Evolutionary conservation across 495 filamentous ascomycete species (phyloP), one percentile per base, ranked within the genome.

Genomic region (Tuber magnatum): DNA sequence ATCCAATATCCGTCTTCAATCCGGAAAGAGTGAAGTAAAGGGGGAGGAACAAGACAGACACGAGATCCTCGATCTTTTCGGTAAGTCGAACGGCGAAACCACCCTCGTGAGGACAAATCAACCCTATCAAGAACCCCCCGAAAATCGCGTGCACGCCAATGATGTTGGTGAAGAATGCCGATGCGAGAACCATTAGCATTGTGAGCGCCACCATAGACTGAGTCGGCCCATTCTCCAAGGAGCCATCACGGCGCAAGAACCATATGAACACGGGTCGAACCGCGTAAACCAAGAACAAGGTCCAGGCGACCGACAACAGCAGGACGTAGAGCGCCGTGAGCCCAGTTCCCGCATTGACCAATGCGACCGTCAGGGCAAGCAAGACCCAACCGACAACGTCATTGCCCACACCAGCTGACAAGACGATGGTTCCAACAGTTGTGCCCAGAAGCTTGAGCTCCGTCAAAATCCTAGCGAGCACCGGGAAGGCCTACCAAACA

Each of bases 1-100:
- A 86, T 39, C 94, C 95, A 69, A 99, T 85, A 81, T 99, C 91
- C 9, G 95, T 99, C 81, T 87, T 92, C 44, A 99, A 85, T 0
- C 95, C 95, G 39, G 95, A 97, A 14, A 97, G 87, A 5, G 95
- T 93, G 84, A 98, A 99, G 83, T 99, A 99, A 6, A 99, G 90
- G 0, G 95, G 95, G 20, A 97, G 85, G 77, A 99, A 93, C n/a
- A 99, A 86, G 38, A 93, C 89, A 1, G 90, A 88, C 70, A 99
- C 91, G 12, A 99, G 84, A 85, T 99, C 95, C 82, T 99, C 95
- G 72, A 99, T 89, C 86, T 98, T 99, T 81, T 99, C 95, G 0
- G 94, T 94, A 75, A 99, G 83, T 78, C 95, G 94, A 82, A 97
- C 96, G 28, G 93, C 92, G 83, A 97, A 99, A 10, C 94, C 94